Conservation (phyloP, 1,284 basidiomycete genomes). For the Fistulina hepatica region DNA sequence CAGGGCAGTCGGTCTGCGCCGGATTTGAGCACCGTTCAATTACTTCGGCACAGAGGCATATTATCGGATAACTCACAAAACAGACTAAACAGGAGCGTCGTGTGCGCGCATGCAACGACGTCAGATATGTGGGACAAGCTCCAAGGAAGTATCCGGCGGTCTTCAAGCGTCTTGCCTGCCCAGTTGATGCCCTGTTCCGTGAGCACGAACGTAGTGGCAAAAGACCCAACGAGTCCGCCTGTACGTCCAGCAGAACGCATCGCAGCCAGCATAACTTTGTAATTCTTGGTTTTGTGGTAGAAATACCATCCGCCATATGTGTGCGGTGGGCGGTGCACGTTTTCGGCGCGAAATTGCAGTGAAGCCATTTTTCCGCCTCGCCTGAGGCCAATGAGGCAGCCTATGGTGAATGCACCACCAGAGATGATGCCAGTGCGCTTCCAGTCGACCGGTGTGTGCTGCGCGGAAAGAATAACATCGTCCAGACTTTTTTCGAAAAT, state of each 20-base stretch:
- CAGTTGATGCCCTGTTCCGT: conserved; percentile 51
- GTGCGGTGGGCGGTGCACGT: conserved; percentile 66
- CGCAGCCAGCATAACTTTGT: conserved; percentile 65
- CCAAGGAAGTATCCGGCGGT: no score
- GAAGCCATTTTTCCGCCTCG: conserved; percentile 58
- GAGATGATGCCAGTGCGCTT: no score
- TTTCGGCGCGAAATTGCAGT: conserved; percentile 48
- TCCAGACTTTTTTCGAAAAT: no score
- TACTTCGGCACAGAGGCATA: no score
- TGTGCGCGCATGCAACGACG: no score
- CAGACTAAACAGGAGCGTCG: no score
- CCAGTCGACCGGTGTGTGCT: conserved; percentile 16
- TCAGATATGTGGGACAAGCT: no score
- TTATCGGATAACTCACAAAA: no score
- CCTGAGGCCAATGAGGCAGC: conserved; percentile 55
- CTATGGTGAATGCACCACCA: conserved; percentile 43
- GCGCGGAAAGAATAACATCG: no score
- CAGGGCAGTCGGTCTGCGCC: no score
- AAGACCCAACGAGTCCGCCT: conserved; percentile 41
- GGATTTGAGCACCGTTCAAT: no score
- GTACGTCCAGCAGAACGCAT: conserved; percentile 54
- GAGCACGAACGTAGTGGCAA: conserved; percentile 53
- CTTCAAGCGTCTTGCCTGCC: no score
- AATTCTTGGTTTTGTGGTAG: conserved; percentile 90
- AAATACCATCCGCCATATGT: conserved; percentile 85